Evolutionary conservation across 768 basidiomycete genomes (phyloP).

Genomic region (Leccinum truebloodii): DNA sequence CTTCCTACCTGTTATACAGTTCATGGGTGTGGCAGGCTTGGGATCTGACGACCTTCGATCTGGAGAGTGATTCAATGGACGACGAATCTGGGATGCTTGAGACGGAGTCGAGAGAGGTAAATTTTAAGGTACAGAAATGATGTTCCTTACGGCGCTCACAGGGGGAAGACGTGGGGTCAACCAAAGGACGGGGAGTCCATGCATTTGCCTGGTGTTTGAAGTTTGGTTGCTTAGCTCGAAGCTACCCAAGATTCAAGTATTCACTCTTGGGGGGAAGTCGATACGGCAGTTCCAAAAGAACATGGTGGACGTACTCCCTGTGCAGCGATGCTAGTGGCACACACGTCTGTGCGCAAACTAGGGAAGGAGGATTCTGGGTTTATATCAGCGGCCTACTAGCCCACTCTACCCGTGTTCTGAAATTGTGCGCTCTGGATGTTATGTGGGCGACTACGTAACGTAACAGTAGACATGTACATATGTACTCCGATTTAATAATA

Average conservation of each 20-base stretch:
- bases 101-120: background rate
- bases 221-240: background rate
- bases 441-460: background rate
- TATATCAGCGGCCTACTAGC: too few species aligned
- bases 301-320: too few species aligned
- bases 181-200: background rate
- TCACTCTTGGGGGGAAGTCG: conserved; percentile 2
- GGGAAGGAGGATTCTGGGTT: too few species aligned
- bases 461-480: background rate
- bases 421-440: too few species aligned
- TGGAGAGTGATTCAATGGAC: background rate
- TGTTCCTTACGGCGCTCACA: conserved; percentile 6
- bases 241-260: background rate
- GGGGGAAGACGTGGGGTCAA: background rate
- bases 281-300: background rate
- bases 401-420: too few species aligned
- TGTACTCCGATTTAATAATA: background rate
- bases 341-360: too few species aligned
- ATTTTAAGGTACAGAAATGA: conserved; percentile 9
- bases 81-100: conserved; percentile 3
- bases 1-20: background rate
- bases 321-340: too few species aligned
- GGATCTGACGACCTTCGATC: conserved; percentile 3
- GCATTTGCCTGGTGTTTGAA: background rate
- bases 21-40: conserved; percentile 3